These are phyloP conservation scores for Zea mays DNA, from an alignment of 176 grass and related monocot species.

Conservation along the genomic window Zm-B73-REFERENCE-NAM-5.0 NC_050105.1:120374501-120375000, in stretches of 20 bases:
- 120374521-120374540: constrained; percentile 62
- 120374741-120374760: constrained; percentile 61
- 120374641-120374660: constrained; percentile 56
- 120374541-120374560: constrained; percentile 71
- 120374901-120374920: constrained; percentile 70
- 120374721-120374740: constrained; percentile 63
- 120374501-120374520: constrained; percentile 73
- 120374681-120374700: constrained; percentile 59
- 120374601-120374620: constrained; percentile 88
- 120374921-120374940: constrained; percentile 74
- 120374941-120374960: constrained; percentile 52
- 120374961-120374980: constrained; percentile 61
- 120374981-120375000: constrained; percentile 68
- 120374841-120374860: constrained; percentile 46
- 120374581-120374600: constrained; percentile 63
- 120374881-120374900: constrained; percentile 87
- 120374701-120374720: constrained; percentile 64
- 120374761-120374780: constrained; percentile 74
- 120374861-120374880: constrained; percentile 58
- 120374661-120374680: constrained; percentile 67
- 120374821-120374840: constrained; percentile 61
- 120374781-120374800: constrained; percentile 73
- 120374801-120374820: constrained; percentile 74
- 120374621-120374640: constrained; percentile 71
- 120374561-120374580: constrained; percentile 68